Evolutionary conservation across 805 yeast species (phyloP).

Genomic region (Hanseniaspora pseudoguilliermondii): DNA sequence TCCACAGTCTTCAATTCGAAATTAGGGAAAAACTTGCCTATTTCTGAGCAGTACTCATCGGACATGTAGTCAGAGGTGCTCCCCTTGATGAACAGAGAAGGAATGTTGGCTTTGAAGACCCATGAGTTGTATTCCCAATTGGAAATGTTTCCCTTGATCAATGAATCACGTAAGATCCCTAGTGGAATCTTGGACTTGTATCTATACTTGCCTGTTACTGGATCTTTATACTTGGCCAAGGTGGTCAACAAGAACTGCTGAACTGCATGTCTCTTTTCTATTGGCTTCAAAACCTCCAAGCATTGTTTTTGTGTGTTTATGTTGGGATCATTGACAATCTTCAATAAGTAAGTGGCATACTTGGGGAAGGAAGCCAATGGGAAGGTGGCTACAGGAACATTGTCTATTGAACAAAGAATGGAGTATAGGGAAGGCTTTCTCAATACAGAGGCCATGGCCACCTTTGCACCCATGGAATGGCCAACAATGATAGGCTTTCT

Average conservation of each 20-base stretch:
- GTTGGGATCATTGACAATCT: slow-evolving; percentile 37
- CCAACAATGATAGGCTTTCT: slow-evolving; percentile 54
- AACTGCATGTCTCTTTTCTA: slow-evolving; percentile 47
- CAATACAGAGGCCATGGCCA: slow-evolving; percentile 77
- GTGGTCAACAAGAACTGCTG: slow-evolving; percentile 59
- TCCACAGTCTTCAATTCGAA: slow-evolving; percentile 64
- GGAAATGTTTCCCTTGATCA: slow-evolving; percentile 55
- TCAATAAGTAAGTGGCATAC: slow-evolving; percentile 51
- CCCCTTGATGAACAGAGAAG: slow-evolving; percentile 71
- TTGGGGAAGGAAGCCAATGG: slow-evolving; percentile 48
- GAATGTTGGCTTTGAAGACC: slow-evolving; percentile 48
- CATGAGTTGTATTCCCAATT: slow-evolving; percentile 62
- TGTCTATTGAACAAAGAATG: slow-evolving; percentile 68
- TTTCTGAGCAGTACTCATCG: slow-evolving; percentile 63
- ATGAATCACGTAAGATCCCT: slow-evolving; percentile 47
- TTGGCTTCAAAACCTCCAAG: slow-evolving; percentile 44
- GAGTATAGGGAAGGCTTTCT: slow-evolving; percentile 50
- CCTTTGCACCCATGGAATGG: slow-evolving; percentile 88
- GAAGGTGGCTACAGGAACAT: slow-evolving; percentile 66
- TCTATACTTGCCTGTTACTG: slow-evolving; percentile 19
- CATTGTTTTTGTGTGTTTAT: slow-evolving; percentile 52
- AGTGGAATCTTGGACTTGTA: slow-evolving; percentile 47
- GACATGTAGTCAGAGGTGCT: slow-evolving; percentile 62
- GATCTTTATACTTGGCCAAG: slow-evolving; percentile 24
- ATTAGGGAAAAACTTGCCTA: slow-evolving; percentile 66